Evolutionary conservation across 225 moss, liverwort and hornwort genomes (phyloP).

Genomic region (Pseudisothecium myosuroides): DNA sequence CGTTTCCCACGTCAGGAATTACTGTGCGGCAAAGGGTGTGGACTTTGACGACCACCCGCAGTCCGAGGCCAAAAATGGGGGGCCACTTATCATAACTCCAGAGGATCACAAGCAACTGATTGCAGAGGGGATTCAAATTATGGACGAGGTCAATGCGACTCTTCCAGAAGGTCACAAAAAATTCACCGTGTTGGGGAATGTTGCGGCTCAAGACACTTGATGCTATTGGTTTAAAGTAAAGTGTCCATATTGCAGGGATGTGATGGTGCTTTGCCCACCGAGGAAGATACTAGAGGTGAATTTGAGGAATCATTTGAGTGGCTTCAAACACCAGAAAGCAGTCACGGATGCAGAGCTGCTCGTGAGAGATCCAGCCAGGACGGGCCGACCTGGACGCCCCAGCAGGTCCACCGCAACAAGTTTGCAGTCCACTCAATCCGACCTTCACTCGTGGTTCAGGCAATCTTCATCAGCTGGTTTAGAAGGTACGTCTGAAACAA

Average conservation of each 20-base stretch:
- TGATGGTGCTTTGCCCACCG: background rate
- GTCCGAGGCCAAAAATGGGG: background rate
- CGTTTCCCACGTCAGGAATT: background rate
- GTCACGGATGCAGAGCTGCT: too few relatives aligned
- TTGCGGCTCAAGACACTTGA: rapidly evolving
- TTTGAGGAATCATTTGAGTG: background rate
- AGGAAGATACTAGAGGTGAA: background rate
- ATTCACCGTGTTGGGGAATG: background rate
- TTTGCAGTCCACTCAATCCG: too few relatives aligned
- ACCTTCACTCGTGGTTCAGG: too few relatives aligned
- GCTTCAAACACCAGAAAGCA: too few relatives aligned
- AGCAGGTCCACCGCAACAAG: too few relatives aligned
- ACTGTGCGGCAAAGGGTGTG: background rate
- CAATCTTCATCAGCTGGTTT: too few relatives aligned
- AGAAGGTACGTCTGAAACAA: too few relatives aligned
- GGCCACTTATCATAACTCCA: background rate
- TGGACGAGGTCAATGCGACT: too few relatives aligned
- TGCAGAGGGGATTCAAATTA: too few relatives aligned
- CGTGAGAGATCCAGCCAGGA: too few relatives aligned
- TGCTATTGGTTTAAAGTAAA: background rate
- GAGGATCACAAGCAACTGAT: background rate
- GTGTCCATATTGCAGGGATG: background rate
- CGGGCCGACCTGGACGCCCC: too few relatives aligned
- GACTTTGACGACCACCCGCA: background rate
- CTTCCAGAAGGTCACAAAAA: too few relatives aligned